Base-by-base conservation (phyloP, 225 moss, liverwort and hornwort genomes). In the Polytrichum formosum region DNA sequence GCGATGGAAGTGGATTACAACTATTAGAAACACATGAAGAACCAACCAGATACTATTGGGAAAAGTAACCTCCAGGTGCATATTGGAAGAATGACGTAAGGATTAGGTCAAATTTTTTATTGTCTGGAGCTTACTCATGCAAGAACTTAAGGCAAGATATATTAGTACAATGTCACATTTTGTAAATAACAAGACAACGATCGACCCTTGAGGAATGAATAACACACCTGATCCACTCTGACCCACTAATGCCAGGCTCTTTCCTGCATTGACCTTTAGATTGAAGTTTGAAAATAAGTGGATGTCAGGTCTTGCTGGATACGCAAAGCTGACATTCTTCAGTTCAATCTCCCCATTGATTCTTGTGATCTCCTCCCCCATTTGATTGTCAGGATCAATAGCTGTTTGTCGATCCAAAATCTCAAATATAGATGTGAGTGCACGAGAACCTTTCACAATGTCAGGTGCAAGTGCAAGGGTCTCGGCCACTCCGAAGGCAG, bases 201-300 rank as follows among this genome's bases (percentile, higher is more conserved):
- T 1, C 16, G 2, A 46, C 3, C 46, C 46, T 46, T 46, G 13
- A 46, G 46, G 46, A 46, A 46, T 1, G 4, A 13, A 46, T 21
- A 63, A 72, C 60, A 68, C 78, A 78, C 95, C 93, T 69, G 90
- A 91, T 74, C 95, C 93, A 78, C 88, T 91, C 64, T 93, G 86
- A 54, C 95, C 95, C 18, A 95, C 93, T 10, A 95, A 88, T 17
- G 92, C 95, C 56, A 92, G 74, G 58, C 90, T 95, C 61, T 86
- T 87, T 71, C 92, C 90, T 16, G 78, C 76, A 65, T 84, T 81
- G n/a, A 95, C 82, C 74, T 23, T 80, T 10, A 95, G 72, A 68
- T 85, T 83, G 56, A 95, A 83, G 56, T 90, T 77, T 62, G 76
- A 86, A 65, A 95, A 86, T 67, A 91, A 75, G 9, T 68, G 79